A percentile compares a stretch with the other conserved stretches of the same genome.
These are phyloP conservation scores for Chytridiales sp. DNA, from an alignment of 371 early-diverging fungal species.

Conservation along the genomic window DNA sequence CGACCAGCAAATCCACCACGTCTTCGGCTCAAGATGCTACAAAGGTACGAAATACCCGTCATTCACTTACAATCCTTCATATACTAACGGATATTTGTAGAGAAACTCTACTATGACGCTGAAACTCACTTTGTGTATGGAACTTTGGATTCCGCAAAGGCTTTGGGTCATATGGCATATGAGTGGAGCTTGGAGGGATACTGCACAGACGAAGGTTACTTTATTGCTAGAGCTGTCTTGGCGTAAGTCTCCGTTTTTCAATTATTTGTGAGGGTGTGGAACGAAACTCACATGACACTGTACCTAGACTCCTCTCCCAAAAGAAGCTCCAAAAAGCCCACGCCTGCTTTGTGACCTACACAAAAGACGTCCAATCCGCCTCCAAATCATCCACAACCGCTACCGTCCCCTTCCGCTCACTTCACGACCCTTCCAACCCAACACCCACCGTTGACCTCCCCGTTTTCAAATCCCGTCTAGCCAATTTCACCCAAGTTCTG, in stretches of 20 bases:
- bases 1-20: constrained; percentile 83
- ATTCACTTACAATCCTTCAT: too few species aligned
- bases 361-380: constrained; percentile 30
- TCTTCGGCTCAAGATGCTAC: constrained; percentile 66
- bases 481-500: constrained; percentile 70
- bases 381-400: constrained; percentile 10
- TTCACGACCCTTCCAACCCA: constrained; percentile 3
- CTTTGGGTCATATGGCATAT: constrained; percentile 68
- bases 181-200: constrained; percentile 68
- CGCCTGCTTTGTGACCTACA: constrained; percentile 62
- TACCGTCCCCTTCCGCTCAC: constrained; percentile 7
- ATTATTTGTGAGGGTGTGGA: not conserved
- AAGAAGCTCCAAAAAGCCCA: constrained; percentile 74
- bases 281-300: not conserved
- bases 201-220: constrained; percentile 65
- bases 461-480: constrained; percentile 60
- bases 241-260: constrained; percentile 50
- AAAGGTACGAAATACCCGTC: too few species aligned
- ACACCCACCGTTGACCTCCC: constrained; percentile 34
- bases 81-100: constrained; percentile 12
- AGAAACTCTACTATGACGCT: constrained; percentile 45
- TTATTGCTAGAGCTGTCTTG: constrained; percentile 74
- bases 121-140: constrained; percentile 47
- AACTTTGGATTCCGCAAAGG: constrained; percentile 66
- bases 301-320: constrained; percentile 53